Evolutionary conservation across 2,329 filamentous ascomycete species (phyloP), one percentile per base, ranked within the genome.

Genomic region (Colletotrichum lentis): DNA sequence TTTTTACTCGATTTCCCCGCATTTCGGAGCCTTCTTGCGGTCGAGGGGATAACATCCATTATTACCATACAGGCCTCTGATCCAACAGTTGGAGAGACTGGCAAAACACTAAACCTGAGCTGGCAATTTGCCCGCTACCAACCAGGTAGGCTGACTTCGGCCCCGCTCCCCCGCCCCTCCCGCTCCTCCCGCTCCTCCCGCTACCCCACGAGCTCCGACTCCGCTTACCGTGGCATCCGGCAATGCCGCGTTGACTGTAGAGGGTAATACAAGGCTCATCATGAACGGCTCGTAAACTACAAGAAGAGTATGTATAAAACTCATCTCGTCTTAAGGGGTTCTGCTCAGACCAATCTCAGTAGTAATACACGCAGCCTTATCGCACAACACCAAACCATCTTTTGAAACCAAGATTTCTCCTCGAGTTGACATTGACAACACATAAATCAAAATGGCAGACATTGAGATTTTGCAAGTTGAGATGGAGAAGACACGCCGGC

Each of bases 171-270:
- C 39, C 39, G 16, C 39, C n/a, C n/a, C n/a, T n/a, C n/a, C n/a
- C n/a, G n/a, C n/a, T 14, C 1, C 12, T 14, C 39, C 14, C 2
- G 6, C 27, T 27, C 16, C 11, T 18, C 49, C 49, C 49, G 49
- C 49, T 37, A 53, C 50, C 50, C 50, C 50, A 53, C 50, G 50
- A 53, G 31, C 18, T 39, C 50, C 50, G 50, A 53, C 35, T 43
- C 41, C 14, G 3, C 5, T n/a, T 14, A 43, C 4, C 41, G 41
- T n/a, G 12, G 16, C 5, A 43, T n/a, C 50, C 24, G 27, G 31
- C 18, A 14, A 31, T 53, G 50, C 35, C 27, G 27, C 31, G 8
- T 37, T 7, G 4, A 5, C 27, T n/a, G 18, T 53, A n/a, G 3
- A 14, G 10, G 41, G 5, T 43, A 43, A 16, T 1, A 27, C 18